These are phyloP conservation scores for Euphrasia arctica DNA, from an alignment of 305 asterid species.

Conservation along the genomic window DNA sequence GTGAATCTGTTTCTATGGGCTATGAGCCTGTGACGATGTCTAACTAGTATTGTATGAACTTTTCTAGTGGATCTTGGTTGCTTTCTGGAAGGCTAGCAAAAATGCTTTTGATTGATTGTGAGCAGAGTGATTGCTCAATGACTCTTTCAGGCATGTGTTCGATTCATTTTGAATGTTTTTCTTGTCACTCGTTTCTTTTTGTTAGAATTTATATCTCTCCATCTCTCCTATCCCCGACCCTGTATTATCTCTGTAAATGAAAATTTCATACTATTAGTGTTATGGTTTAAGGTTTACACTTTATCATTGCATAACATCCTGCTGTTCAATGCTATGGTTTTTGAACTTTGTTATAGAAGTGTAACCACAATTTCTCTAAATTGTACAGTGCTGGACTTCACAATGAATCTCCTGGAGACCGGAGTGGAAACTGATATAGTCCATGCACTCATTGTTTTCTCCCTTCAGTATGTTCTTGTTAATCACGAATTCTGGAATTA, in stretches of 20 bases:
- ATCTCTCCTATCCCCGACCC: neutral
- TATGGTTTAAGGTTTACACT: neutral
- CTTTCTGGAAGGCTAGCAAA: slow-evolving; percentile 94
- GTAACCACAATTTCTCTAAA: slow-evolving; percentile 5
- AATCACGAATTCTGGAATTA: slow-evolving; percentile 93
- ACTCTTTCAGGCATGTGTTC: slow-evolving; percentile 75
- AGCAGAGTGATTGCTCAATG: slow-evolving; percentile 82
- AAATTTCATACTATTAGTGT: neutral
- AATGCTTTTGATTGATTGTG: slow-evolving; percentile 94
- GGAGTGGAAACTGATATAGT: slow-evolving; percentile 74
- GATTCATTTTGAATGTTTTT: slow-evolving; percentile 17
- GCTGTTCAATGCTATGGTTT: neutral
- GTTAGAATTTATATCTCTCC: neutral
- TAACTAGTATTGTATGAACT: slow-evolving; percentile 23
- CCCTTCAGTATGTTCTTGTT: slow-evolving; percentile 88
- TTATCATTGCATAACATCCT: neutral
- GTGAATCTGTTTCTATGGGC: neutral
- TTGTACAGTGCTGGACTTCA: slow-evolving; percentile 84
- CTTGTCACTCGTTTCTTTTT: slow-evolving; percentile 1
- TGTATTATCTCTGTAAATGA: neutral
- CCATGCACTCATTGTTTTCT: slow-evolving; percentile 78
- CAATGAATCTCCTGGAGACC: slow-evolving; percentile 74
- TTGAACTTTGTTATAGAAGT: neutral
- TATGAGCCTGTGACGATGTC: slow-evolving; percentile 12
- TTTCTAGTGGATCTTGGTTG: slow-evolving; percentile 80